Conservation (phyloP, 352 stramenopile species). For the Phytophthora sp. region DNA sequence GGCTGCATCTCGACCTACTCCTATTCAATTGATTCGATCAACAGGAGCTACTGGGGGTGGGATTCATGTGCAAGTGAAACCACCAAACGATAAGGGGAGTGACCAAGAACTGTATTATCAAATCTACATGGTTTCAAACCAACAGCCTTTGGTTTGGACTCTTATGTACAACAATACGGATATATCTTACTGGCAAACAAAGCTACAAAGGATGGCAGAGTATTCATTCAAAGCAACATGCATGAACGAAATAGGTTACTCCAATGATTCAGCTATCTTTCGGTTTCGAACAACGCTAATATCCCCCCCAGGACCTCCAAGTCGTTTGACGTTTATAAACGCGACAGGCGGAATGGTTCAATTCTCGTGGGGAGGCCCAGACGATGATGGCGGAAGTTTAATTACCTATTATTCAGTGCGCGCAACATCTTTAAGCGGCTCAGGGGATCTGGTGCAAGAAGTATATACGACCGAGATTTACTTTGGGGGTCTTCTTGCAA, state of each 20-base stretch:
- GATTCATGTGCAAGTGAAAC: constrained; percentile 48
- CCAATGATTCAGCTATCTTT: constrained; percentile 28
- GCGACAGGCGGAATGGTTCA: constrained; percentile 49
- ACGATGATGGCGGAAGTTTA: constrained; percentile 59
- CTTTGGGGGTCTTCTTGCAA: constrained; percentile 48
- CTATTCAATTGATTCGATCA: constrained; percentile 38
- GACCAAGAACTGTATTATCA: constrained; percentile 46
- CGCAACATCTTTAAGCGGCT: constrained; percentile 5
- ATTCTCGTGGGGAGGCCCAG: constrained; percentile 45
- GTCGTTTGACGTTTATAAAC: constrained; percentile 12
- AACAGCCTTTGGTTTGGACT: constrained; percentile 25
- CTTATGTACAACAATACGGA: constrained; percentile 53
- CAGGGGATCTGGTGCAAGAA: constrained; percentile 1
- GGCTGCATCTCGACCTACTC: constrained; percentile 17
- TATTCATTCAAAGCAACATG: constrained; percentile 63
- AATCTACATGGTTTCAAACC: constrained; percentile 51
- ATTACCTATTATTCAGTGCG: constrained; percentile 53
- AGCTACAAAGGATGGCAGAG: constrained; percentile 43
- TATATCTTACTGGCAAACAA: constrained; percentile 57
- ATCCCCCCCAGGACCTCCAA: constrained; percentile 54
- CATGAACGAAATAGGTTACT: constrained; percentile 57
- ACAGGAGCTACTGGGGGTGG: constrained; percentile 54
- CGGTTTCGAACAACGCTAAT: constrained; percentile 51
- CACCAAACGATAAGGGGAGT: constrained; percentile 50
- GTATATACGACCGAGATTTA: constrained; percentile 1